Percentiles rank a stretch among this genome's conserved stretches.
Evolutionary conservation across 1,284 basidiomycete species (phyloP).

Genomic region (Ceratobasidium sp.): DNA sequence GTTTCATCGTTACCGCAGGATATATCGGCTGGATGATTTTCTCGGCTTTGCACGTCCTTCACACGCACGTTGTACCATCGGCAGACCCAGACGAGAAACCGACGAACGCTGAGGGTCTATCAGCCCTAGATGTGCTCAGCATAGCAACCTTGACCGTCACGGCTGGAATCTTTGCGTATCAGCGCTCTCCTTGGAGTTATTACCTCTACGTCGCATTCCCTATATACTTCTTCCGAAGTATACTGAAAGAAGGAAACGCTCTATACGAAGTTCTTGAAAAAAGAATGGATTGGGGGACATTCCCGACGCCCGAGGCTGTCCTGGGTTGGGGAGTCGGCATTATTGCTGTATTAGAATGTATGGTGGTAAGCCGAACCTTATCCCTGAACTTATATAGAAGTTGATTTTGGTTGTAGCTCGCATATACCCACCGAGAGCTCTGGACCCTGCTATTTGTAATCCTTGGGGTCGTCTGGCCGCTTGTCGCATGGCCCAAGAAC

Average conservation of each 20-base stretch:
- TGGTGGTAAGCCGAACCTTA: constrained; percentile 68
- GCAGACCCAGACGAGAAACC: constrained; percentile 50
- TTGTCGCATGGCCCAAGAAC: constrained; percentile 59
- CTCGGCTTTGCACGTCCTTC: constrained; percentile 30
- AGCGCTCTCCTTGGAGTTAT: constrained; percentile 76
- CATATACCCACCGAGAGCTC: constrained; percentile 73
- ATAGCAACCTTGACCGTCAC: constrained; percentile 52
- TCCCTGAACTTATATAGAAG: not conserved
- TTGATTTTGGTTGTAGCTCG: constrained; percentile 58
- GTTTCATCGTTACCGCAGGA: constrained; percentile 73
- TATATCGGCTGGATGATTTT: constrained; percentile 77
- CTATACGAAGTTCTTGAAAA: constrained; percentile 38
- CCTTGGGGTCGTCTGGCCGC: constrained; percentile 77
- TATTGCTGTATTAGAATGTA: constrained; percentile 65
- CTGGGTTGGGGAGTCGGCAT: constrained; percentile 53
- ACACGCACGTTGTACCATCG: constrained; percentile 46
- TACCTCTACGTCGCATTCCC: constrained; percentile 83
- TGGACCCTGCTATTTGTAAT: constrained; percentile 77
- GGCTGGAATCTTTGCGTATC: constrained; percentile 69
- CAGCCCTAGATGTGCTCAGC: constrained; percentile 48
- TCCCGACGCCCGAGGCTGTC: constrained; percentile 19
- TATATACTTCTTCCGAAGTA: constrained; percentile 67
- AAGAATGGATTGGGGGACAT: constrained; percentile 33
- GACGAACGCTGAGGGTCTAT: constrained; percentile 58
- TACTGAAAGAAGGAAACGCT: constrained; percentile 31